These are phyloP conservation scores for Ustilago crameri DNA, from an alignment of 1,284 basidiomycete genomes.

Conservation along the genomic window DNA sequence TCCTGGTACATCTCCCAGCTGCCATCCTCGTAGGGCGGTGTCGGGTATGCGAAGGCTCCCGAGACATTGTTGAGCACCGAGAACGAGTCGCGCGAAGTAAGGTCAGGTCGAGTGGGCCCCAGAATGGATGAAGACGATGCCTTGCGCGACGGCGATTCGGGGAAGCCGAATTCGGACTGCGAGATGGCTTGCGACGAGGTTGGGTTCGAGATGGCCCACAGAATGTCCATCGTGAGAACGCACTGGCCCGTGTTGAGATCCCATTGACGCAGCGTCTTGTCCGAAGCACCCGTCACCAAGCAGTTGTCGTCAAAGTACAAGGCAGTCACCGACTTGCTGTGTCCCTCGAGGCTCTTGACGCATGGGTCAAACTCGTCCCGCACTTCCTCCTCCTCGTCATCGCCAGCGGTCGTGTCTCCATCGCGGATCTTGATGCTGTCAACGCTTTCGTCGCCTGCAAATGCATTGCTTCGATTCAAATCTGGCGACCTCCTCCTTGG, in stretches of 20 bases:
- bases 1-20: slow-evolving; percentile 94
- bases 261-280: slow-evolving; percentile 99
- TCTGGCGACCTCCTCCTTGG: slow-evolving; percentile 29
- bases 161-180: slow-evolving; percentile 55
- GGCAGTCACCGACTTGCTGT: slow-evolving; percentile 89
- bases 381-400: slow-evolving; percentile 70
- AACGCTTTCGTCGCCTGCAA: slow-evolving; percentile 33
- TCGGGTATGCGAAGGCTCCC: slow-evolving; percentile 75
- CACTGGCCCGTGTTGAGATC: slow-evolving; percentile 96
- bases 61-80: slow-evolving; percentile 68
- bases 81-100: slow-evolving; percentile 39
- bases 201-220: slow-evolving; percentile 98
- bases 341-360: slow-evolving; percentile 83
- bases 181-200: slow-evolving; percentile 72
- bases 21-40: slow-evolving; percentile 86
- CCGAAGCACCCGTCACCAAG: slow-evolving; percentile 93
- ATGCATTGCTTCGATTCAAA: slow-evolving; percentile 11
- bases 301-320: slow-evolving; percentile 95
- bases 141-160: slow-evolving; percentile 70
- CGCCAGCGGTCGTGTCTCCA: slow-evolving; percentile 26
- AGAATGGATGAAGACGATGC: slow-evolving; percentile 45
- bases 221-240: slow-evolving; percentile 98
- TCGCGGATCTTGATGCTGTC: slow-evolving; percentile 44
- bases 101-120: slow-evolving; percentile 34
- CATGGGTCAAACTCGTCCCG: slow-evolving; percentile 72